These are phyloP conservation scores for Neonectria sp. DNA, from an alignment of 2,329 filamentous ascomycete species.

Conservation along the genomic window DNA sequence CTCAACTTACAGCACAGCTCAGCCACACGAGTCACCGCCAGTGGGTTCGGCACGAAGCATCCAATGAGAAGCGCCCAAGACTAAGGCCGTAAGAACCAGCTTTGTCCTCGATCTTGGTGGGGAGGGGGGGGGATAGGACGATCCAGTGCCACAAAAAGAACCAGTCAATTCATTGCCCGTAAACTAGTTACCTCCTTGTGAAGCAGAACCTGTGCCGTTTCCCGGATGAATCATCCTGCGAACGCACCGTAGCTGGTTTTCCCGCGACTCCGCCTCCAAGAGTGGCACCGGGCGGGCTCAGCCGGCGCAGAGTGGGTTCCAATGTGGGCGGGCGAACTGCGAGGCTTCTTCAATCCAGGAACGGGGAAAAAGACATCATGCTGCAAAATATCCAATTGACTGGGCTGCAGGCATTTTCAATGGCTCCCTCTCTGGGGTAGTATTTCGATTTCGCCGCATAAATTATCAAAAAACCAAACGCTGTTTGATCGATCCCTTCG, in stretches of 20 bases:
- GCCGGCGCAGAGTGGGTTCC: background rate
- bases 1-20: background rate
- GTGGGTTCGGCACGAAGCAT: background rate
- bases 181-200: background rate
- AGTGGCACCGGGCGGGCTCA: background rate
- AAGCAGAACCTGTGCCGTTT: background rate
- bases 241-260: background rate
- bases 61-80: background rate
- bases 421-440: background rate
- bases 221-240: conserved; percentile 1
- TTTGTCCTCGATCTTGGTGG: background rate
- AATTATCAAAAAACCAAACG: background rate
- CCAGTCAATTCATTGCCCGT: background rate
- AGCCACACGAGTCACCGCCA: background rate
- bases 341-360: conserved; percentile 1
- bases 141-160: background rate
- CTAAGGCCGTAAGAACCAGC: background rate
- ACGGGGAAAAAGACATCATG: background rate
- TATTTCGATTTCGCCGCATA: background rate
- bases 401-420: background rate
- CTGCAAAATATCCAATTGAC: background rate
- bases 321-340: background rate
- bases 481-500: background rate
- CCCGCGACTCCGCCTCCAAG: background rate
- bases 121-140: background rate